A percentile compares a stretch with the other conserved stretches of the same genome.
Conservation (phyloP, 805 yeast species). For the Wickerhamomyces mucosus region DNA sequence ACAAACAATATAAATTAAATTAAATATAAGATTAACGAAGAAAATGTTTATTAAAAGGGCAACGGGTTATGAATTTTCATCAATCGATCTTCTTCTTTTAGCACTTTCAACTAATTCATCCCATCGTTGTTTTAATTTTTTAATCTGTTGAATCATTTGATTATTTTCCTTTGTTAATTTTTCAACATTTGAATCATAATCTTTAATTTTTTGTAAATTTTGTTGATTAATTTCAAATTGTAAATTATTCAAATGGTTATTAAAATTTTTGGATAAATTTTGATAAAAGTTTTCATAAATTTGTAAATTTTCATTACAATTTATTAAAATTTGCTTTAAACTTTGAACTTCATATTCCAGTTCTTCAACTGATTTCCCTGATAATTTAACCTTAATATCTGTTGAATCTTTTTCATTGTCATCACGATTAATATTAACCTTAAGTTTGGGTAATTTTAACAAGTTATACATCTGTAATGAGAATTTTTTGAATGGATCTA, state of each 20-base stretch:
- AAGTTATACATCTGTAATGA: conserved; percentile 14
- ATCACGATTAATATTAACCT: conserved; percentile 1
- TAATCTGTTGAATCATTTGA: conserved; percentile 40
- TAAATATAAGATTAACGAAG: too few relatives aligned
- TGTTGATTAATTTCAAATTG: conserved; percentile 28
- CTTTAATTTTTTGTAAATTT: conserved; percentile 25
- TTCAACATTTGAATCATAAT: conserved; percentile 29
- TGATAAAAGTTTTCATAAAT: conserved; percentile 15
- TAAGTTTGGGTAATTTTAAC: conserved; percentile 12
- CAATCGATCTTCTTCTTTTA: conserved; percentile 36
- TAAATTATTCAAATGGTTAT: conserved; percentile 21
- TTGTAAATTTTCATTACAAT: conserved; percentile 15
- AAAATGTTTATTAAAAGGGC: too few relatives aligned
- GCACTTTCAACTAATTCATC: conserved; percentile 59
- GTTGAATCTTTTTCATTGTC: conserved; percentile 2
- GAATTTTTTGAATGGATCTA: conserved; percentile 16
- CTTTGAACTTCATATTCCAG: conserved; percentile 22
- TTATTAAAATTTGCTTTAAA: conserved; percentile 13
- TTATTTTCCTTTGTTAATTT: conserved; percentile 28
- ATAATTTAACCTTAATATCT: conserved; percentile 2
- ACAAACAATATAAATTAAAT: too few relatives aligned
- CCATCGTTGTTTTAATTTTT: conserved; percentile 52
- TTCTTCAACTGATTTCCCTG: conserved; percentile 21
- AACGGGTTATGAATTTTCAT: too few relatives aligned
- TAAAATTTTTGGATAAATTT: conserved; percentile 18